Conservation (phyloP, 2,329 filamentous ascomycete genomes). For the Xylariaceae sp. region DNA sequence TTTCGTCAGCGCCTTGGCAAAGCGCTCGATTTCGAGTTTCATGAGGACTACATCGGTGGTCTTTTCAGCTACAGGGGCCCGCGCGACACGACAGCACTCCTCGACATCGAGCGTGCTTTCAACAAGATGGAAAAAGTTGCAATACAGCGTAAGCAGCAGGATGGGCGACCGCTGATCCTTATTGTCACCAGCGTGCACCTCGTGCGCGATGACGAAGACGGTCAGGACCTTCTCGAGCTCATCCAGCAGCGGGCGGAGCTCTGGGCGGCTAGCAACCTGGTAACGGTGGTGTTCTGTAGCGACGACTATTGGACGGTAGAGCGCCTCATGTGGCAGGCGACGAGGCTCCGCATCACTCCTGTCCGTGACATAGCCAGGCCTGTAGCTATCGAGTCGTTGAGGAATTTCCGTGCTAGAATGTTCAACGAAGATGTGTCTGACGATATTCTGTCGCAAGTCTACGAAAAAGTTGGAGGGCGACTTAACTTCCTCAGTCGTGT, state of each 20-base stretch:
- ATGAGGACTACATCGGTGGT: slow-evolving; percentile 93
- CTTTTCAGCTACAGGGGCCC: slow-evolving; percentile 93
- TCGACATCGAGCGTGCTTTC: slow-evolving; percentile 92
- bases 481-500: slow-evolving; percentile 51
- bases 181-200: slow-evolving; percentile 93
- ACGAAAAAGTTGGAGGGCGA: slow-evolving; percentile 50
- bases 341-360: slow-evolving; percentile 51
- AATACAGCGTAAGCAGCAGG: slow-evolving; percentile 58
- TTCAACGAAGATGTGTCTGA: slow-evolving; percentile 38
- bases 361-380: slow-evolving; percentile 48
- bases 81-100: slow-evolving; percentile 80
- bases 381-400: slow-evolving; percentile 44
- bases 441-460: slow-evolving; percentile 45
- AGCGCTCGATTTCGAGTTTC: slow-evolving; percentile 89
- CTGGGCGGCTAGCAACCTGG: slow-evolving; percentile 67
- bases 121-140: slow-evolving; percentile 98
- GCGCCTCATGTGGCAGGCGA: slow-evolving; percentile 51
- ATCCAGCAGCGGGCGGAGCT: slow-evolving; percentile 91
- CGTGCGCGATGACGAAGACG: slow-evolving; percentile 82
- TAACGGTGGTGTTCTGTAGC: slow-evolving; percentile 55
- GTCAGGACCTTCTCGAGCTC: slow-evolving; percentile 89
- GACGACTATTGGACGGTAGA: slow-evolving; percentile 59
- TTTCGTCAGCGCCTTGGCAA: slow-evolving; percentile 89
- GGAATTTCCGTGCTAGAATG: slow-evolving; percentile 46
- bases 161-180: slow-evolving; percentile 69